These are phyloP conservation scores for Pulchroboletus neoregius DNA, from an alignment of 1,284 basidiomycete species.

Conservation along the genomic window DNA sequence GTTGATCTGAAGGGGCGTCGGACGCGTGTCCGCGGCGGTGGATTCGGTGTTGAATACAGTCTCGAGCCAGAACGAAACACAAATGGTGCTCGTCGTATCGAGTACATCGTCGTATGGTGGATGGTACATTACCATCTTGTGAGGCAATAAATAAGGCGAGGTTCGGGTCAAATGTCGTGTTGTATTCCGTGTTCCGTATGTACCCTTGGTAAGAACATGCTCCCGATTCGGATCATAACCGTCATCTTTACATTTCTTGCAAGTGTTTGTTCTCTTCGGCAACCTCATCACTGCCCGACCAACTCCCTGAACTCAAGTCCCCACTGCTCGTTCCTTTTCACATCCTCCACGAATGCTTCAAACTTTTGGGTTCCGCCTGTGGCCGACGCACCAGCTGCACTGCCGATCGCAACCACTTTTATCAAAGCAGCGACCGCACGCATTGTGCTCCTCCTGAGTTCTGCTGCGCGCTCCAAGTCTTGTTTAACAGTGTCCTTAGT, in stretches of 20 bases:
- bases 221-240: too few species aligned
- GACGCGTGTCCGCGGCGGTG: slow-evolving; percentile 3
- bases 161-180: too few species aligned
- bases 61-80: slow-evolving; percentile 1
- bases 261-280: not conserved
- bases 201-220: too few species aligned
- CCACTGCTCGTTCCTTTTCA: slow-evolving; percentile 62
- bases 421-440: slow-evolving; percentile 84
- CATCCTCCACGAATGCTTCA: slow-evolving; percentile 69
- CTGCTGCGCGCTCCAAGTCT: slow-evolving; percentile 90
- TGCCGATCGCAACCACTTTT: slow-evolving; percentile 54
- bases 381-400: slow-evolving; percentile 54
- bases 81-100: slow-evolving; percentile 13
- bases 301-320: slow-evolving; percentile 66
- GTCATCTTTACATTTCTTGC: too few species aligned
- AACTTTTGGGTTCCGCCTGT: slow-evolving; percentile 47
- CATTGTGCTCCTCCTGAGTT: slow-evolving; percentile 85
- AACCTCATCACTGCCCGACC: slow-evolving; percentile 23
- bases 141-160: too few species aligned
- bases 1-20: slow-evolving; percentile 12
- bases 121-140: too few species aligned
- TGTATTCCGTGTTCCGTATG: too few species aligned
- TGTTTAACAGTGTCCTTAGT: slow-evolving; percentile 97
- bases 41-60: slow-evolving; percentile 3
- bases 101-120: not conserved